Conservation (phyloP, 1,139 yeast genomes). For the Lodderomyces margitis region DNA sequence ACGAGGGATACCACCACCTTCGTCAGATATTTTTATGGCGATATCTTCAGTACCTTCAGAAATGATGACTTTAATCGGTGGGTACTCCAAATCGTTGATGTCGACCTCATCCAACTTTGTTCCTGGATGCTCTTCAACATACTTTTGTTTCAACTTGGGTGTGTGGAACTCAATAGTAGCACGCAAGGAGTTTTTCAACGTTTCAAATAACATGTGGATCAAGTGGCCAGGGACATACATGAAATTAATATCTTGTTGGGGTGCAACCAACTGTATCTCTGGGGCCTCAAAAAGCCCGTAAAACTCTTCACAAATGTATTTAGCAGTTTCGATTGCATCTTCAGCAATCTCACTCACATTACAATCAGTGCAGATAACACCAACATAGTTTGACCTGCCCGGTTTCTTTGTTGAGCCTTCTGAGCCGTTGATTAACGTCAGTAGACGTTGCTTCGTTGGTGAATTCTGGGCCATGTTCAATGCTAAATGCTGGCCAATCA, state of each 20-base stretch:
- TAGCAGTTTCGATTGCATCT: slow-evolving; percentile 84
- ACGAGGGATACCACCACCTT: slow-evolving; percentile 92
- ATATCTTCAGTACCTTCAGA: slow-evolving; percentile 92
- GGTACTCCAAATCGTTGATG: slow-evolving; percentile 67
- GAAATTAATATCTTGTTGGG: slow-evolving; percentile 62
- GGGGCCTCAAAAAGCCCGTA: slow-evolving; percentile 84
- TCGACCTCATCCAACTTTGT: slow-evolving; percentile 43
- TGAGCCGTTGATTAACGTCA: slow-evolving; percentile 35
- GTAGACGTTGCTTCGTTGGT: slow-evolving; percentile 41
- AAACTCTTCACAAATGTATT: slow-evolving; percentile 84
- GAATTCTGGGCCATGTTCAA: slow-evolving; percentile 63
- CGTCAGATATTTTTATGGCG: slow-evolving; percentile 89
- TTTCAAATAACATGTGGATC: slow-evolving; percentile 85
- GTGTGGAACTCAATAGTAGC: slow-evolving; percentile 82
- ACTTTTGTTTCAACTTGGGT: slow-evolving; percentile 37
- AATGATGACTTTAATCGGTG: slow-evolving; percentile 83
- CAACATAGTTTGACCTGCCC: slow-evolving; percentile 59
- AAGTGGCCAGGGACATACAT: slow-evolving; percentile 92
- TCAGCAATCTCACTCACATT: slow-evolving; percentile 76
- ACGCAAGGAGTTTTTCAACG: slow-evolving; percentile 75
- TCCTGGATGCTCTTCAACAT: slow-evolving; percentile 43
- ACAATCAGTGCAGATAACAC: slow-evolving; percentile 80
- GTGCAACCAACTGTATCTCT: slow-evolving; percentile 70
- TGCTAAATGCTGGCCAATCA: slow-evolving; percentile 86
- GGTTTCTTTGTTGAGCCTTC: slow-evolving; percentile 33